Evolutionary conservation across 768 basidiomycete genomes (phyloP).

Genomic region (Mycena metata): DNA sequence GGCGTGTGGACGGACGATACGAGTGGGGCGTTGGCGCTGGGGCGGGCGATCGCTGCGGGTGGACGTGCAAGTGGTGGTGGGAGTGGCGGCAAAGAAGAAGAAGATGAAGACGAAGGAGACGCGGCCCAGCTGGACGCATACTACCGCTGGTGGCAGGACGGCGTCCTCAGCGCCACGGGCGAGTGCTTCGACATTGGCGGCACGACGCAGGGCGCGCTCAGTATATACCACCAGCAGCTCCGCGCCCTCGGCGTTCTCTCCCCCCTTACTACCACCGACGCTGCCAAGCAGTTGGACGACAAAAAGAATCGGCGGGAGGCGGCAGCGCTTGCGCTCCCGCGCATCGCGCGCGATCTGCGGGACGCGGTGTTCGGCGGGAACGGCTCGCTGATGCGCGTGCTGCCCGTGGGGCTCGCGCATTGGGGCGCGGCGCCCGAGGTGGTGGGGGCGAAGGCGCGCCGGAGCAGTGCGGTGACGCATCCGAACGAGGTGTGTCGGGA

Average conservation of each 20-base stretch:
- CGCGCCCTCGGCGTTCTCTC: neutral
- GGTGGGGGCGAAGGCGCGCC: neutral
- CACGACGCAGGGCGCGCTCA: slow-evolving; percentile 51
- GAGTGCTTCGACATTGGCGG: slow-evolving; percentile 57
- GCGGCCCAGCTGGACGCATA: slow-evolving; percentile 52
- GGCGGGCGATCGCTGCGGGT: slow-evolving; percentile 55
- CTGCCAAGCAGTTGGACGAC: neutral
- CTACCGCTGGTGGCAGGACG: slow-evolving; percentile 48
- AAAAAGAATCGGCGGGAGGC: slow-evolving; percentile 5
- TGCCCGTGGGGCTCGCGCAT: slow-evolving; percentile 58
- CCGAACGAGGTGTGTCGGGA: slow-evolving; percentile 24
- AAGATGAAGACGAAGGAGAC: slow-evolving; percentile 45
- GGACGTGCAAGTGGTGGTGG: neutral
- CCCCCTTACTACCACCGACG: neutral
- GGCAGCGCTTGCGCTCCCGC: slow-evolving; percentile 42
- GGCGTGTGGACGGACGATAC: slow-evolving; percentile 67
- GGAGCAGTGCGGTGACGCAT: slow-evolving; percentile 25
- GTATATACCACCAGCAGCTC: slow-evolving; percentile 43
- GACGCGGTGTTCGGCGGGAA: slow-evolving; percentile 50
- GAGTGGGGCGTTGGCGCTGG: slow-evolving; percentile 61
- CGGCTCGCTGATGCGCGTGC: slow-evolving; percentile 62
- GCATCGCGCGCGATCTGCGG: slow-evolving; percentile 47
- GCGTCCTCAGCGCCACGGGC: slow-evolving; percentile 51
- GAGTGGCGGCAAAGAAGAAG: too few relatives aligned
- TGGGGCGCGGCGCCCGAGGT: neutral